These are phyloP conservation scores for Cyberlindnera lachancei DNA, from an alignment of 805 yeast genomes.

Conservation along the genomic window DNA sequence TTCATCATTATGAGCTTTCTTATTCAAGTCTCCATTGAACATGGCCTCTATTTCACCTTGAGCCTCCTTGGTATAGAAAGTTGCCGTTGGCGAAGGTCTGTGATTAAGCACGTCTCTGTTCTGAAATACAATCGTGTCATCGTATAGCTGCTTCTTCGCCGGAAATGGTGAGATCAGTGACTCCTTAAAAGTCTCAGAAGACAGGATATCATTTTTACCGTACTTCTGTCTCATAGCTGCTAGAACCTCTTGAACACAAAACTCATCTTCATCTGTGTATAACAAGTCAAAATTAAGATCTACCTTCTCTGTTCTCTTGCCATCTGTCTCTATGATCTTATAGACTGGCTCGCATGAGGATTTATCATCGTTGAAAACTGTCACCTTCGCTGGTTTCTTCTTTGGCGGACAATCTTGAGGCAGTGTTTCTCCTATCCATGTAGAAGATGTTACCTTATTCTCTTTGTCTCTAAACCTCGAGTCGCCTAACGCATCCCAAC, in stretches of 20 bases:
- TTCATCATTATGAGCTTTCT: conserved; percentile 13
- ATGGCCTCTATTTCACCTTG: conserved; percentile 64
- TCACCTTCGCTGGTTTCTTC: conserved; percentile 19
- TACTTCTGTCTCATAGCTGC: conserved; percentile 29
- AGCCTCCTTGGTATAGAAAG: conserved; percentile 69
- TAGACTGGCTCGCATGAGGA: conserved; percentile 34
- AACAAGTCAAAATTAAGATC: conserved; percentile 54
- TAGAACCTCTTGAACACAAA: conserved; percentile 56
- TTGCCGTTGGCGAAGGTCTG: conserved; percentile 68
- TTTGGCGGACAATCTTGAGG: conserved; percentile 27
- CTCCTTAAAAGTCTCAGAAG: conserved; percentile 8
- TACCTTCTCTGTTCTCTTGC: conserved; percentile 53
- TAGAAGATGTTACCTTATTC: conserved; percentile 43
- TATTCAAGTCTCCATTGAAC: conserved; percentile 54
- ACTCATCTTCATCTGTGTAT: conserved; percentile 42
- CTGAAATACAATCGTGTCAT: conserved; percentile 20
- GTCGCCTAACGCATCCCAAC: conserved; percentile 44
- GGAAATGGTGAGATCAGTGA: conserved; percentile 7
- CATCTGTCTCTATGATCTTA: conserved; percentile 45
- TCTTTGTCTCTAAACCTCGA: conserved; percentile 52
- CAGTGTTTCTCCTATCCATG: conserved; percentile 61
- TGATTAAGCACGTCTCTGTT: conserved; percentile 12
- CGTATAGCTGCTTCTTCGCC: conserved; percentile 2
- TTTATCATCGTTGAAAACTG: conserved; percentile 33
- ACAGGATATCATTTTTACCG: background rate